Evolutionary conservation across 116 monocot genomes (phyloP), one percentile per base, ranked within the genome.

Genomic region (Zostera marina): DNA sequence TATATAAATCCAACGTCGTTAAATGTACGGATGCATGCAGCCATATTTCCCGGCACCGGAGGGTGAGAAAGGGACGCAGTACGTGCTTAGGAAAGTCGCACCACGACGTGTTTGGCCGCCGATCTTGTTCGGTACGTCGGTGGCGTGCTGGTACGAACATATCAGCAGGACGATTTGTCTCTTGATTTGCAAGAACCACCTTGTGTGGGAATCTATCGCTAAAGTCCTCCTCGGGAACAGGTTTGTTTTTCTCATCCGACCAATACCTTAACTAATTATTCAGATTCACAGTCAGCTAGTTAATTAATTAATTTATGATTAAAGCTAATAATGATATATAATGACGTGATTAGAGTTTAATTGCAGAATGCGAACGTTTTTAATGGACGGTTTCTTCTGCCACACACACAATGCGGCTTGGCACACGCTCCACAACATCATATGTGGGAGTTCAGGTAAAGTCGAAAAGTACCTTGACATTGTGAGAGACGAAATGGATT

Each of bases 61-160:
- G 47, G 84, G 79, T 41, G 77, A 81, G 71, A 45, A 68, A 20
- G 73, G 73, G 57, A 70, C 86, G 25, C 82, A 82, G 69, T 79
- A 68, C 69, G 80, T 82, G 60, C 71, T 88, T 53, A 64, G 82
- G 64, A 62, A 42, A 52, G 79, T 96, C 77, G 94, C 96, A 47
- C 85, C 80, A 66, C 47, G 89, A 52, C 44, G 74, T 56, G 72
- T 89, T 61, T 94, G 94, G 94, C 94, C 94, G 52, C 21, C 69
- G 49, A 79, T 88, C 9, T 67, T 72, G 39, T 88, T 94, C 54
- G 96, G 96, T 8, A 79, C 80, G 1, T 85, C 96, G 52, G 51
- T 89, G 57, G 77, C 76, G 6, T 85, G 85, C 45, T 96, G 89
- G 89, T 96, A 96, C 66, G 96, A 96, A 80, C 96, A 96, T 76